Evolutionary conservation across 2,329 filamentous ascomycete species (phyloP).

Genomic region (Ophiostoma tasmaniense): DNA sequence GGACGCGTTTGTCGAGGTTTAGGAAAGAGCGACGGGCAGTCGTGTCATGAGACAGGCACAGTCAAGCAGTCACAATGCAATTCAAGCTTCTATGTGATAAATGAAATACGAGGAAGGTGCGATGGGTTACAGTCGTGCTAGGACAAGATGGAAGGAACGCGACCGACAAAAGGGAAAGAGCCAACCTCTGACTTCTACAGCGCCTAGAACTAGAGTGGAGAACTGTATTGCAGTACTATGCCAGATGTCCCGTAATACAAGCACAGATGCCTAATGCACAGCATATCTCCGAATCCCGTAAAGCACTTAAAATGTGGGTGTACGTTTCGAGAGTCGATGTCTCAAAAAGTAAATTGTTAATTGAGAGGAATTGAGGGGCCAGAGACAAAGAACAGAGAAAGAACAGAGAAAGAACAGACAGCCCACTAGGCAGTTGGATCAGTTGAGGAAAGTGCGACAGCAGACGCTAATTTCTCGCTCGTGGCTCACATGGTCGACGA

Average conservation of each 20-base stretch:
- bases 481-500: neutral
- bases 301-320: neutral
- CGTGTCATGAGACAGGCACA: neutral
- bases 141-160: neutral
- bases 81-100: neutral
- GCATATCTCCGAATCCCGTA: neutral
- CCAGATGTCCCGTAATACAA: too few species aligned
- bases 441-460: neutral
- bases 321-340: neutral
- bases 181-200: neutral
- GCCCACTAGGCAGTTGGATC: neutral
- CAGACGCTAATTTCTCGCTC: constrained; percentile 2
- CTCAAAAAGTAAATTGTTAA: too few species aligned
- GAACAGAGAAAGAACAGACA: too few species aligned
- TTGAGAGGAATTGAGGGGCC: neutral
- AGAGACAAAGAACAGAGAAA: neutral
- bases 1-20: neutral
- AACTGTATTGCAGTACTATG: neutral
- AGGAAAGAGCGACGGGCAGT: neutral
- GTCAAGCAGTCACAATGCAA: neutral
- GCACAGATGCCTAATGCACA: neutral
- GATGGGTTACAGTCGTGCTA: neutral
- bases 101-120: neutral
- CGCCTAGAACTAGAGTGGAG: neutral
- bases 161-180: neutral